phyloP scores from a whole-genome alignment of 768 basidiomycete species.

The Wakefieldia striispora region DNA sequence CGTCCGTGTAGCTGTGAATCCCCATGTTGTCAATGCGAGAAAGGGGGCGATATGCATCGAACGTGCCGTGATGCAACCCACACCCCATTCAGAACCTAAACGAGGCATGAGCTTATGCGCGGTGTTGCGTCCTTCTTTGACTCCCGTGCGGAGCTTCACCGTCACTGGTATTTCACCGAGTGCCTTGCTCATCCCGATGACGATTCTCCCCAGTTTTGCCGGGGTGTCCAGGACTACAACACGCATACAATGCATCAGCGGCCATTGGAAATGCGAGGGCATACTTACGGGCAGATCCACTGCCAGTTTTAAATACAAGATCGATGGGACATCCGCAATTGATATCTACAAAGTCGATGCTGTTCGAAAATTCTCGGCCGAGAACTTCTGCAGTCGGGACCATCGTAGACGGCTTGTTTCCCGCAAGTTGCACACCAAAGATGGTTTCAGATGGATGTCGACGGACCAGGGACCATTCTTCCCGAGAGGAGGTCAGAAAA shows the following conservation, averaged over 20 bases:
- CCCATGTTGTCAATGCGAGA: not conserved
- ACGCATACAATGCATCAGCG: not conserved
- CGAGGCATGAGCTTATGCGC: slow-evolving; percentile 91
- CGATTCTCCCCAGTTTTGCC: slow-evolving; percentile 78
- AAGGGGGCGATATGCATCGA: not conserved
- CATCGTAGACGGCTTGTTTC: slow-evolving; percentile 77
- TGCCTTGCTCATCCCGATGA: slow-evolving; percentile 88
- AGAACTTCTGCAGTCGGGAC: slow-evolving; percentile 83
- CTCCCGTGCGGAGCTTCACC: slow-evolving; percentile 88
- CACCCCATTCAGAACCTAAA: slow-evolving; percentile 51
- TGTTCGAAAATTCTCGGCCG: slow-evolving; percentile 58
- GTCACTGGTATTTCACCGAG: slow-evolving; percentile 91
- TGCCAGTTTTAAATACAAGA: slow-evolving; percentile 87
- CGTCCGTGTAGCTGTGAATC: slow-evolving; percentile 83
- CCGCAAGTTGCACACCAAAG: slow-evolving; percentile 93
- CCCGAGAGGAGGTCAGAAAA: slow-evolving; percentile 82
- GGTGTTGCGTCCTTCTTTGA: slow-evolving; percentile 83
- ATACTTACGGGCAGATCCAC: slow-evolving; percentile 80
- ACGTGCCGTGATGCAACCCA: slow-evolving; percentile 43
- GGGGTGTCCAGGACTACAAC: slow-evolving; percentile 78
- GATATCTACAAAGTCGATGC: slow-evolving; percentile 88
- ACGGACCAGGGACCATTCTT: slow-evolving; percentile 93
- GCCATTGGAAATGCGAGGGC: not conserved
- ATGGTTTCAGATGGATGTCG: slow-evolving; percentile 82
- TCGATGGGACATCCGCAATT: slow-evolving; percentile 99